These are phyloP conservation scores for Setomelanomma holmii DNA, from an alignment of 2,329 filamentous ascomycete genomes.

Conservation along the genomic window DNA sequence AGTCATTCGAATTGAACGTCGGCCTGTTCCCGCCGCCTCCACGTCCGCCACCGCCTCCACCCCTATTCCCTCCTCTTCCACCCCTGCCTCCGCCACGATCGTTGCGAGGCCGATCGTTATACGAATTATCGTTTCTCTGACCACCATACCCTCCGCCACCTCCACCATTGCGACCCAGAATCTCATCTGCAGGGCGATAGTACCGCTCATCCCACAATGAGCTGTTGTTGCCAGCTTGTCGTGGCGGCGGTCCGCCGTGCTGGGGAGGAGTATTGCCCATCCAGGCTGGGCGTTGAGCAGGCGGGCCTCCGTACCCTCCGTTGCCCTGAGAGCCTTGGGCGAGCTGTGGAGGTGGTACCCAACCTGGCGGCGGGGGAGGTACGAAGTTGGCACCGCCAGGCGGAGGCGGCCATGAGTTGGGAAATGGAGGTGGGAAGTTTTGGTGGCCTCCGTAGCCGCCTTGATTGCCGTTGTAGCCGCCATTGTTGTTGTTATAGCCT, in stretches of 20 bases:
- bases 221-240: conserved; percentile 27
- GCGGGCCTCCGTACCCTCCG: conserved; percentile 23
- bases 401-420: conserved; percentile 24
- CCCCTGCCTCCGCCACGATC: conserved; percentile 25
- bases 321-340: conserved; percentile 21
- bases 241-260: conserved; percentile 28
- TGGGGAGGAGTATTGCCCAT: conserved; percentile 27
- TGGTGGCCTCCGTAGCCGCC: conserved; percentile 30
- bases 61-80: conserved; percentile 38
- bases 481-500: conserved; percentile 21
- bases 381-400: conserved; percentile 34
- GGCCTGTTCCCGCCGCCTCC: conserved; percentile 20
- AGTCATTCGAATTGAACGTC: conserved; percentile 27
- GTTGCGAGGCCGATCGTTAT: conserved; percentile 25
- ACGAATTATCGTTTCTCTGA: conserved; percentile 27
- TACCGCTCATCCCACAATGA: conserved; percentile 30
- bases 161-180: conserved; percentile 34
- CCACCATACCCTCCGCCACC: conserved; percentile 23
- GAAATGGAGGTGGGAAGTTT: conserved; percentile 26
- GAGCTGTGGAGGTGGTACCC: conserved; percentile 35
- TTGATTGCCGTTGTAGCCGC: conserved; percentile 27
- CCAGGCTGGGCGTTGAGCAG: conserved; percentile 27
- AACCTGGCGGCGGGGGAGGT: conserved; percentile 38
- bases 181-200: conserved; percentile 34
- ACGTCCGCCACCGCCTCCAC: conserved; percentile 25